Conservation (phyloP, 2,329 filamentous ascomycete genomes). For the Talaromyces rugulosus region DNA sequence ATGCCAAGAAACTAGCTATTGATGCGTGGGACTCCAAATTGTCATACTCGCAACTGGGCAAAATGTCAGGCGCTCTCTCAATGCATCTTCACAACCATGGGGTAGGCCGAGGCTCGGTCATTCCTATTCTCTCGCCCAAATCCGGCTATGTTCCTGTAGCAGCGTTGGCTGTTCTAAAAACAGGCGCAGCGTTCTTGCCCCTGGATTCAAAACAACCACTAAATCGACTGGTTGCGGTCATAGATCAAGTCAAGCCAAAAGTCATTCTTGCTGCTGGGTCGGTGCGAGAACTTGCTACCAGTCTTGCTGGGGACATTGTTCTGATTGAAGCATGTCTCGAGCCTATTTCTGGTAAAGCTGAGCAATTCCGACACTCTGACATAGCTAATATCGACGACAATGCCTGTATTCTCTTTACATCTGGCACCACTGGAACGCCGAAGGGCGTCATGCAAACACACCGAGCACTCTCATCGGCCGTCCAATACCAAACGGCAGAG, state of each 20-base stretch:
- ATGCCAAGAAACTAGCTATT: background rate
- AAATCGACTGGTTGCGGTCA: background rate
- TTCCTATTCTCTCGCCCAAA: constrained; percentile 5
- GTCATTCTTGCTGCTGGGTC: background rate
- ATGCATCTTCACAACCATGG: constrained; percentile 13
- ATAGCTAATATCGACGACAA: background rate
- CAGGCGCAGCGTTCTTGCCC: constrained; percentile 1
- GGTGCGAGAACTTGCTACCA: too few species aligned
- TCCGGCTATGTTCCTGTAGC: constrained; percentile 5
- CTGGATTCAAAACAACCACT: constrained; percentile 1
- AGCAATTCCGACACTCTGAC: too few species aligned
- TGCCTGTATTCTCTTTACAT: constrained; percentile 8
- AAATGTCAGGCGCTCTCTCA: background rate
- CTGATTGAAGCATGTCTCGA: too few species aligned
- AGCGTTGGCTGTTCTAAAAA: constrained; percentile 1
- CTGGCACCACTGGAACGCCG: constrained; percentile 7
- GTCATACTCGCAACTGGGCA: background rate
- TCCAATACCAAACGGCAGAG: constrained; percentile 47
- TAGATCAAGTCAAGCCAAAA: background rate
- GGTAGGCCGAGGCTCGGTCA: constrained; percentile 20
- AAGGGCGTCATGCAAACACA: constrained; percentile 48
- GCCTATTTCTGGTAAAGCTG: too few species aligned
- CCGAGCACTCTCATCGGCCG: constrained; percentile 51
- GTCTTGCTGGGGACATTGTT: too few species aligned
- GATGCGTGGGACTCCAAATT: background rate